phyloP scores from a whole-genome alignment of 2,329 filamentous ascomycete genomes.

The Penicillium griseofulvum region DNA sequence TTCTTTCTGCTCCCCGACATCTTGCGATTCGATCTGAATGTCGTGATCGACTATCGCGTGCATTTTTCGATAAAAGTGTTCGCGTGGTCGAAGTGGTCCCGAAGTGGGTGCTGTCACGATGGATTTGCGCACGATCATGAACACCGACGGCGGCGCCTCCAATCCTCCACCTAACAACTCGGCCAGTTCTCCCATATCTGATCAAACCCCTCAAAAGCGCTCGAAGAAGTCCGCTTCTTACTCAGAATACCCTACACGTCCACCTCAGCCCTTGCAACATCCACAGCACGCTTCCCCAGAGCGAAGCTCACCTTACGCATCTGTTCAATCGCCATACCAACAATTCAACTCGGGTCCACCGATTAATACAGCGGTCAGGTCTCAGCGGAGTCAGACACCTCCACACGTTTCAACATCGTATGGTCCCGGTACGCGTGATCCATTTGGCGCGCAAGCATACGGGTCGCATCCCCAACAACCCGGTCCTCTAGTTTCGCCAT shows the following conservation, averaged over 20 bases:
- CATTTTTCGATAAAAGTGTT: slow-evolving; percentile 17
- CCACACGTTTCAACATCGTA: slow-evolving; percentile 30
- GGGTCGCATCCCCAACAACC: slow-evolving; percentile 28
- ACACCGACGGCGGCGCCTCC: slow-evolving; percentile 41
- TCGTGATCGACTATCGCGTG: slow-evolving; percentile 17
- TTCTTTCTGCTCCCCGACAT: slow-evolving; percentile 6
- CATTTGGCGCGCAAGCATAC: slow-evolving; percentile 32
- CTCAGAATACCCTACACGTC: slow-evolving; percentile 29
- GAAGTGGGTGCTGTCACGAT: slow-evolving; percentile 36
- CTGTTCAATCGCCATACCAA: slow-evolving; percentile 43
- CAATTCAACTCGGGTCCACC: slow-evolving; percentile 34
- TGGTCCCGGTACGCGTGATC: slow-evolving; percentile 36
- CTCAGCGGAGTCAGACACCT: slow-evolving; percentile 37
- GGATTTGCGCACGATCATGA: slow-evolving; percentile 56
- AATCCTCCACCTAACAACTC: slow-evolving; percentile 30
- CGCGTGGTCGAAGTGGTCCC: slow-evolving; percentile 17
- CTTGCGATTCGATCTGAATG: slow-evolving; percentile 17
- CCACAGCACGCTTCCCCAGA: slow-evolving; percentile 46
- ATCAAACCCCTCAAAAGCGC: slow-evolving; percentile 31
- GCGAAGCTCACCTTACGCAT: slow-evolving; percentile 39
- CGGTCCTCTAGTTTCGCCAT: slow-evolving; percentile 37
- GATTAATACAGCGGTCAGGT: slow-evolving; percentile 29
- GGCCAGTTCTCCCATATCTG: slow-evolving; percentile 23
- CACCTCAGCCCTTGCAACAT: slow-evolving; percentile 46
- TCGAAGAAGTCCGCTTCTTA: slow-evolving; percentile 26